Evolutionary conservation across 768 basidiomycete genomes (phyloP), one percentile per base, ranked within the genome.

Genomic region (Xerocomus spinulosus): DNA sequence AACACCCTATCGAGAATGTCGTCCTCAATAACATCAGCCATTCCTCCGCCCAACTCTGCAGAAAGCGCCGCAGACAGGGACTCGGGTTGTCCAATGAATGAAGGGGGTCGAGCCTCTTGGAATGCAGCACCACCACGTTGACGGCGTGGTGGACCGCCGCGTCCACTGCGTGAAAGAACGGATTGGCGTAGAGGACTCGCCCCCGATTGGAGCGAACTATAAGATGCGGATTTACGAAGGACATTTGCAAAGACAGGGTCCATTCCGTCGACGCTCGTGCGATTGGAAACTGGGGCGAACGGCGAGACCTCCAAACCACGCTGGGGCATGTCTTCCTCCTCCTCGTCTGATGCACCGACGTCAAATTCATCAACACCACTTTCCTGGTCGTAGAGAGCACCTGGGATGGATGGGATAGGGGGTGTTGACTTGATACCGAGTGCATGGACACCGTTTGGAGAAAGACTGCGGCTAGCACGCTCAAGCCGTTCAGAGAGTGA

Each of bases 191-290:
- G 70, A 36, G 86, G 85, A 56, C 82, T 85, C 15, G 73, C 70
- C 46, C 71, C 62, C 28, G 76, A 75, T 3, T 62, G 66, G n/a
- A 75, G 40, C 3, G 74, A 70, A 33, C 68, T 70, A 39, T 68
- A 63, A 17, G 70, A 74, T 0, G 69, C 65, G 5, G 76, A 68
- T 33, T 83, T 82, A 46, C 79, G 79, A 37, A 92, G 79, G 13
- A 90, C 75, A 50, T 87, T 87, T 44, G 89, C 88, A 59, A 89
- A 93, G 1, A 70, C 76, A 9, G 92, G 91, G 52, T 92, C 91
- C 85, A 93, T 88, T 36, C 88, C 89, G 47, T 92, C 88, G 4
- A 89, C 77, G 56, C 83, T 87, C 6, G 79, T 79, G 29, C 83
- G 74, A 56, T 86, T 85, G 4, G 82, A 83, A 9, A 61, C 66